Evolutionary conservation across 768 basidiomycete genomes (phyloP).

Genomic region (Phlegmacium glaucopus): DNA sequence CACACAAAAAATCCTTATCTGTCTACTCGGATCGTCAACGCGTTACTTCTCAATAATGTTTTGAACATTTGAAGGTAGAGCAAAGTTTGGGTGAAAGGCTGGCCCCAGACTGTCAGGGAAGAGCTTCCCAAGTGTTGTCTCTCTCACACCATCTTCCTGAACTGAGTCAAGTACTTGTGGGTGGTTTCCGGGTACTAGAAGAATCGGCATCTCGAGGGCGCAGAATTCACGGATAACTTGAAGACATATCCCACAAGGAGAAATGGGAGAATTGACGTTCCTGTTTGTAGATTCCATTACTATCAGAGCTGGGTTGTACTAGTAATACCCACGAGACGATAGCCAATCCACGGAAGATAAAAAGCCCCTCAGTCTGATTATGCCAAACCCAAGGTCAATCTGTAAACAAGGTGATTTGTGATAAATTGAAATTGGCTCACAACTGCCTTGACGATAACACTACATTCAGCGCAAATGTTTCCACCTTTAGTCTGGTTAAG

Average conservation of each 20-base stretch:
- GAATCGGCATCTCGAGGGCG: slow-evolving; percentile 62
- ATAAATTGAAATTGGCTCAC: slow-evolving; percentile 42
- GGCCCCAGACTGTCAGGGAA: slow-evolving; percentile 90
- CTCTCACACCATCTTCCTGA: slow-evolving; percentile 46
- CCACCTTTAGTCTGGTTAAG: slow-evolving; percentile 50
- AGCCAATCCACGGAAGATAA: slow-evolving; percentile 72
- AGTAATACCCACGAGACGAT: slow-evolving; percentile 62
- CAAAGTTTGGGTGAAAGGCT: too few relatives aligned
- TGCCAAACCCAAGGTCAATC: too few relatives aligned
- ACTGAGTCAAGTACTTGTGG: slow-evolving; percentile 34
- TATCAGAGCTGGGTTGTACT: background rate
- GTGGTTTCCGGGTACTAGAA: slow-evolving; percentile 68
- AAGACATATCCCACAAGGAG: slow-evolving; percentile 93
- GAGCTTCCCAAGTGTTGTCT: slow-evolving; percentile 68
- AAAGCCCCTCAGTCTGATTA: too few relatives aligned
- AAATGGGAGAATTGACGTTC: slow-evolving; percentile 62
- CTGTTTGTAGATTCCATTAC: slow-evolving; percentile 34
- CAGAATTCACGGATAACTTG: slow-evolving; percentile 91
- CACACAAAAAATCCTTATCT: too few relatives aligned
- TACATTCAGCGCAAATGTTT: slow-evolving; percentile 92
- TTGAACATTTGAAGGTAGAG: too few relatives aligned
- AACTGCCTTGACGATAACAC: slow-evolving; percentile 88
- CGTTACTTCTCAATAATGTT: too few relatives aligned
- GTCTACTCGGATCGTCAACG: too few relatives aligned
- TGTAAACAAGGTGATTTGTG: slow-evolving; percentile 23